Percentiles rank a stretch among this genome's conserved stretches.
Conservation (phyloP, 2,329 filamentous ascomycete genomes). For the Talaromyces amestolkiae region DNA sequence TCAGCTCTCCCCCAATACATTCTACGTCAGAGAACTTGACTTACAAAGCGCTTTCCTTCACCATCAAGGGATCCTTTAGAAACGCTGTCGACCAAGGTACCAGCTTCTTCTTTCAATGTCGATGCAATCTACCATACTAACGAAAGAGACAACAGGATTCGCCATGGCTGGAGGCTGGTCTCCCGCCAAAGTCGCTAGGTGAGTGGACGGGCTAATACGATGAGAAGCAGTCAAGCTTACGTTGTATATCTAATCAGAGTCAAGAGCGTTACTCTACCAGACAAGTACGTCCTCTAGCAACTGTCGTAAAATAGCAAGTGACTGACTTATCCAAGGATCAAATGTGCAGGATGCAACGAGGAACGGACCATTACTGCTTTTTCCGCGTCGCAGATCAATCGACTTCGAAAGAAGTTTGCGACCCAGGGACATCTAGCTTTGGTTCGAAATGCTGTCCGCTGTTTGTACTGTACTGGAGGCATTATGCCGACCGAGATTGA, state of each 20-base stretch:
- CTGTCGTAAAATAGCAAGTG: neutral
- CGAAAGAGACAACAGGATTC: neutral
- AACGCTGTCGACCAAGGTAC: neutral
- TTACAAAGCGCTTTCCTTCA: neutral
- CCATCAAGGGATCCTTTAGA: neutral
- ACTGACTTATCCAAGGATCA: constrained; percentile 37
- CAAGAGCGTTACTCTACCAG: neutral
- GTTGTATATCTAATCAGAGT: neutral
- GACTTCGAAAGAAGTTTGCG: constrained; percentile 30
- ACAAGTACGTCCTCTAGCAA: neutral
- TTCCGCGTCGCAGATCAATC: constrained; percentile 49
- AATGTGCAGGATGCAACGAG: constrained; percentile 49
- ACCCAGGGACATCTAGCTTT: constrained; percentile 20
- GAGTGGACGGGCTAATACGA: neutral
- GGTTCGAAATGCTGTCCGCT: constrained; percentile 35
- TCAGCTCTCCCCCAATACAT: neutral
- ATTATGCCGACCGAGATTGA: constrained; percentile 45
- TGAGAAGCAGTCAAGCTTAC: neutral
- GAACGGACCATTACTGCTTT: constrained; percentile 38
- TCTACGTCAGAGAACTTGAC: neutral
- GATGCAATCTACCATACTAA: neutral
- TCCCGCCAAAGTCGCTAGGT: neutral
- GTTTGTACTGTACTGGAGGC: constrained; percentile 45
- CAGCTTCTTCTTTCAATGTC: neutral
- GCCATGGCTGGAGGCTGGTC: constrained; percentile 18